Conservation (phyloP, 257 asterid genomes). For the Jacaranda copaia region DNA sequence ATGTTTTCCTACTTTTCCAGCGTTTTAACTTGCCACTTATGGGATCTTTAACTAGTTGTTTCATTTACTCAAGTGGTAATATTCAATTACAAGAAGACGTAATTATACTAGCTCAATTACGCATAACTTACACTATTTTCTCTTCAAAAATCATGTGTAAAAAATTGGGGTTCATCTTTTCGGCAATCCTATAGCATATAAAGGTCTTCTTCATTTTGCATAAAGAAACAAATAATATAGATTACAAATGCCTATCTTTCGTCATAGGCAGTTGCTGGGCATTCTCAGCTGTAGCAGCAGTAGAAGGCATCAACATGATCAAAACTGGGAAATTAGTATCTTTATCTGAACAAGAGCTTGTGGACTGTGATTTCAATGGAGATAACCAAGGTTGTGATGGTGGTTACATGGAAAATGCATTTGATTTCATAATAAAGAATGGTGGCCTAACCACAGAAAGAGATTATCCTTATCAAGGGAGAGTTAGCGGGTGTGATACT, state of each 20-base stretch:
- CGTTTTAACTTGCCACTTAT: constrained; percentile 11
- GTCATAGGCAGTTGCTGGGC: constrained; percentile 85
- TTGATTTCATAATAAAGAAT: constrained; percentile 48
- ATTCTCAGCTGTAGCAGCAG: constrained; percentile 71
- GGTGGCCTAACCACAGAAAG: constrained; percentile 57
- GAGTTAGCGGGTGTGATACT: constrained; percentile 44
- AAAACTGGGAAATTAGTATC: constrained; percentile 63
- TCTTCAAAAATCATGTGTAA: neutral
- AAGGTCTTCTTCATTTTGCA: neutral
- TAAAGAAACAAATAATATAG: too few species aligned
- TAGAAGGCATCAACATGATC: constrained; percentile 73
- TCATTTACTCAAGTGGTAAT: too few species aligned
- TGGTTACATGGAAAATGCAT: constrained; percentile 64
- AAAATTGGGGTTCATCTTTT: neutral
- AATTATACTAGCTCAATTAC: neutral
- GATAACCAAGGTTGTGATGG: constrained; percentile 61
- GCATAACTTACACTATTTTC: neutral
- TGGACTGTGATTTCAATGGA: constrained; percentile 59
- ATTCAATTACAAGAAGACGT: too few species aligned
- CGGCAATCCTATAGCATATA: neutral
- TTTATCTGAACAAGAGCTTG: constrained; percentile 69
- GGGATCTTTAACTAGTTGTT: neutral
- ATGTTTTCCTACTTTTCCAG: neutral
- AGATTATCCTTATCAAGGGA: constrained; percentile 57
- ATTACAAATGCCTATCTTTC: constrained; percentile 13